These are phyloP conservation scores for Colletotrichum echinochloae DNA, from an alignment of 2,329 filamentous ascomycete species.

Conservation along the genomic window DNA sequence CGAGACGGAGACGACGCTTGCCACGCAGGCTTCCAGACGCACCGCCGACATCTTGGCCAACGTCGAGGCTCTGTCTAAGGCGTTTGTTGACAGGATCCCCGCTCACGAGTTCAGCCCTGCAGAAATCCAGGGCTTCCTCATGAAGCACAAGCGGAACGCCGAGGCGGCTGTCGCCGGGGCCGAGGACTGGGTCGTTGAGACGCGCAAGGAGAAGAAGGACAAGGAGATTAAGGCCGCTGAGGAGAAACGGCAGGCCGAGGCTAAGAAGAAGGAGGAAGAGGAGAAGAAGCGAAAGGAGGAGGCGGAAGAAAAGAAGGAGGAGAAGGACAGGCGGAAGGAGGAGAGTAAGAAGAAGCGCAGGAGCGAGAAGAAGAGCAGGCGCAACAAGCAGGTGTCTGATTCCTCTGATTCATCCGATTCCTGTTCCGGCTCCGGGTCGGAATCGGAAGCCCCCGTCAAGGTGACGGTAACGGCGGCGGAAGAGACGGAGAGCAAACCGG, in stretches of 20 bases:
- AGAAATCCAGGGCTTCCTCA: slow-evolving; percentile 69
- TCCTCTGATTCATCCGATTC: slow-evolving; percentile 9
- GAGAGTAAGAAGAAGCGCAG: slow-evolving; percentile 42
- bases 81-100: slow-evolving; percentile 65
- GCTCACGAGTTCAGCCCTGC: slow-evolving; percentile 69
- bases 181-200: slow-evolving; percentile 63
- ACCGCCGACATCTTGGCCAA: slow-evolving; percentile 52
- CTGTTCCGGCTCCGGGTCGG: slow-evolving; percentile 8
- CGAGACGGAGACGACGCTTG: slow-evolving; percentile 47
- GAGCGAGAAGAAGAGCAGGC: slow-evolving; percentile 42
- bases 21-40: slow-evolving; percentile 47
- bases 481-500: slow-evolving; percentile 27
- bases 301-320: slow-evolving; percentile 46
- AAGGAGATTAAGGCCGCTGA: slow-evolving; percentile 58
- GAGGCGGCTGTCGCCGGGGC: slow-evolving; percentile 60
- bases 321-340: slow-evolving; percentile 43
- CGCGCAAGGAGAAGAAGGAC: slow-evolving; percentile 61
- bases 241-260: slow-evolving; percentile 54
- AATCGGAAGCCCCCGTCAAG: neutral
- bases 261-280: slow-evolving; percentile 52
- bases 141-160: slow-evolving; percentile 67
- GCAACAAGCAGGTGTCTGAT: slow-evolving; percentile 39
- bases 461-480: neutral
- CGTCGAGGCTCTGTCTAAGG: slow-evolving; percentile 59
- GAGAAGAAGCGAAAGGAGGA: slow-evolving; percentile 49